Conservation (phyloP, 2,329 filamentous ascomycete species). For the Leptosphaerulina australis region DNA sequence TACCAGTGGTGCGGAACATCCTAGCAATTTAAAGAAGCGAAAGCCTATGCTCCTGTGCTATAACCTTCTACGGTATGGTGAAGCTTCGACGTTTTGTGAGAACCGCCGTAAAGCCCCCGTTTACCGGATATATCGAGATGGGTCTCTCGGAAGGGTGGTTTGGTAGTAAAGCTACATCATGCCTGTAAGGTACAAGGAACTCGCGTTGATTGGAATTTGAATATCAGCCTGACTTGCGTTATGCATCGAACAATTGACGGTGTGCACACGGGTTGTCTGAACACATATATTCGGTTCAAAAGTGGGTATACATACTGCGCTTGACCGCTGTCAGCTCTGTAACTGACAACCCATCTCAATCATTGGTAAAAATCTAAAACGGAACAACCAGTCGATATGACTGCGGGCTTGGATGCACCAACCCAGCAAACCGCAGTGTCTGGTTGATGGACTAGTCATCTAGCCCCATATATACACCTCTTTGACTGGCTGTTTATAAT, state of each 20-base stretch:
- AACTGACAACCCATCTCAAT: constrained; percentile 3
- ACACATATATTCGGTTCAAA: too few relatives aligned
- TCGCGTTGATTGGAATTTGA: too few relatives aligned
- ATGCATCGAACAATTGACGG: too few relatives aligned
- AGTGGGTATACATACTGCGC: background rate
- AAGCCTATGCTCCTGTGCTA: constrained; percentile 11
- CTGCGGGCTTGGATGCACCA: background rate
- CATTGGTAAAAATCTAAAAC: constrained; percentile 4
- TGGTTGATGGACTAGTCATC: background rate
- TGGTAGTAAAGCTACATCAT: background rate
- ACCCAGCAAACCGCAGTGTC: background rate
- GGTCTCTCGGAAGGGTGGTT: constrained; percentile 3
- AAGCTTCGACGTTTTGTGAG: constrained; percentile 21
- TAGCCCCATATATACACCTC: background rate
- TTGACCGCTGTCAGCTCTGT: background rate
- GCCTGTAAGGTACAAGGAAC: too few relatives aligned
- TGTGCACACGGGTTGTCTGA: too few relatives aligned
- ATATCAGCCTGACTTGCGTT: too few relatives aligned
- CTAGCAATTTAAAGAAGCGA: constrained; percentile 7
- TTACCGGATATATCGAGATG: constrained; percentile 14
- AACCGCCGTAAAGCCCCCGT: constrained; percentile 21
- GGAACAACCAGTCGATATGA: background rate
- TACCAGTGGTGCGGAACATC: constrained; percentile 19
- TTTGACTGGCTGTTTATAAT: background rate
- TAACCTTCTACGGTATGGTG: constrained; percentile 18